These are phyloP conservation scores for Quercus phellos DNA, from an alignment of 331 rosid genomes.

Conservation along the genomic window DNA sequence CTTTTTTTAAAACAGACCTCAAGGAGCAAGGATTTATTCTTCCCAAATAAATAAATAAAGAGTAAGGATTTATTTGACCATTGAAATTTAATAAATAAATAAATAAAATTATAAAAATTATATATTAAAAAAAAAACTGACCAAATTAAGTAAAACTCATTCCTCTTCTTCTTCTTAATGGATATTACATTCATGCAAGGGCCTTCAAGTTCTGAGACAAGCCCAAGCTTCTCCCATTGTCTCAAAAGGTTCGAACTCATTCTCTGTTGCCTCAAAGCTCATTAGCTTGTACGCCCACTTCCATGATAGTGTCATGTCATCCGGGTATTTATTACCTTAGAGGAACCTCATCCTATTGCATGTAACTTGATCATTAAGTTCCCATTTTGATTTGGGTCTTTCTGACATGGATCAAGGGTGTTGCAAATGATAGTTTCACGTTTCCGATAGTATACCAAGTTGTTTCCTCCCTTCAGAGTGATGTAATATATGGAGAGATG, in stretches of 20 bases:
- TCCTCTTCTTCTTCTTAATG: background rate
- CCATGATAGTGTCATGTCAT: constrained; percentile 18
- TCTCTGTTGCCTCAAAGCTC: constrained; percentile 20
- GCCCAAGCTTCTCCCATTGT: constrained; percentile 32
- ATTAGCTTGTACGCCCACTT: constrained; percentile 23
- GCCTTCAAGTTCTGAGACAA: constrained; percentile 24
- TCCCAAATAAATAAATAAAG: too few species aligned
- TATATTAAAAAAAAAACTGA: too few species aligned
- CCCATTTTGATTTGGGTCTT: constrained; percentile 34
- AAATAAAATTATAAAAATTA: too few species aligned
- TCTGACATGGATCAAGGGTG: constrained; percentile 11
- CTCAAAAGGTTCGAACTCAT: constrained; percentile 21
- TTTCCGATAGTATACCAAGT: constrained; percentile 38
- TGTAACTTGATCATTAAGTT: constrained; percentile 35
- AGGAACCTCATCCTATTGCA: constrained; percentile 15
- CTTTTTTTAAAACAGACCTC: too few species aligned
- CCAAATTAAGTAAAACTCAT: too few species aligned
- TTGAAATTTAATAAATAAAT: too few species aligned
- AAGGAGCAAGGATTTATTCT: too few species aligned
- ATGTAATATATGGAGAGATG: constrained; percentile 33
- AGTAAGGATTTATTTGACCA: too few species aligned
- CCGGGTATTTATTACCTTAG: constrained; percentile 17
- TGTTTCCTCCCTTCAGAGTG: constrained; percentile 16
- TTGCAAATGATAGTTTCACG: constrained; percentile 39
- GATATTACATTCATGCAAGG: constrained; percentile 18